Evolutionary conservation across 2,329 filamentous ascomycete species (phyloP), one percentile per base, ranked within the genome.

Genomic region (Hypoxylon sp.): DNA sequence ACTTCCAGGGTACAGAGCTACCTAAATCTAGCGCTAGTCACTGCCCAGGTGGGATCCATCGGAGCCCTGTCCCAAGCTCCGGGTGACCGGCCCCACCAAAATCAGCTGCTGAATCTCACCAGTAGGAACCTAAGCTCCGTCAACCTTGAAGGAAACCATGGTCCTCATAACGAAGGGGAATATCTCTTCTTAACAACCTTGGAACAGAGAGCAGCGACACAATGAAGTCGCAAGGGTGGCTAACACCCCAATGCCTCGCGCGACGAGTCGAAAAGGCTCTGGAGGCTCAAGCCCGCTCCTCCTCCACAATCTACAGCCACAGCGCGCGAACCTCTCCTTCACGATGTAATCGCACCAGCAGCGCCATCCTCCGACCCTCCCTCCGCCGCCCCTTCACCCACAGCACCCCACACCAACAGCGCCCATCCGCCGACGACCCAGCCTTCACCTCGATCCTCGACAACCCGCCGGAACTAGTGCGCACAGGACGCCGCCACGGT

Each of bases 401-500:
- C 72, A 72, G 69, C 67, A 66, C 67, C 8, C 71, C 43, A 65
- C 70, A 59, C 78, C 80, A 43, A 79, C 78, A 69, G 78, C 79
- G 34, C 77, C 65, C 45, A 51, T 85, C 88, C 30, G 90, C 86
- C 73, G 93, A 97, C 74, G 87, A 94, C 76, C 91, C 92, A 1
- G 85, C 85, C 76, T 97, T 96, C 82, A 85, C 88, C 64, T 97
- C 94, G 6, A 89, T 97, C 70, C 87, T 97, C 70, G 95, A 99
- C 81, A 90, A 92, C 65, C 94, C 95, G 1, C 88, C 94, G 0
- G 86, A 88, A 71, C 87, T 97, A 32, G 90, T 98, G 37, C 91
- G 93, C 47, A 83, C 88, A 0, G 89, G 91, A 52, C 83, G 80
- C 37, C 87, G 85, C 64, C 94, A 97, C 82, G 92, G 93, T 0